Conservation (phyloP, 1,284 basidiomycete species). For the Sporisorium scitamineum region DNA sequence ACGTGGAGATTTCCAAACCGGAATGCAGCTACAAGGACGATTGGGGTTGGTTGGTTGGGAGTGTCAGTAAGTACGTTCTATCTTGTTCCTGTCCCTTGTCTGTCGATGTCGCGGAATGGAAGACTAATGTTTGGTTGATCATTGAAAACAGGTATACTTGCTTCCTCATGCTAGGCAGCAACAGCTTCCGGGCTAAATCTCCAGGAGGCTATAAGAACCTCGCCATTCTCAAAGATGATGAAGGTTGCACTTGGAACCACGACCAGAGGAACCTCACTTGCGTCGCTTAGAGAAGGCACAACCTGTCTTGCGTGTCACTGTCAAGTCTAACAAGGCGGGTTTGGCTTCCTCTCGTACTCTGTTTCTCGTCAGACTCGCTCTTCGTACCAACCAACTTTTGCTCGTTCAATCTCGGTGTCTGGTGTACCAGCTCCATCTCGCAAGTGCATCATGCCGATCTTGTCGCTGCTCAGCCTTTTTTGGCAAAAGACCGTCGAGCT, state of each 20-base stretch:
- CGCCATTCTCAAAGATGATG: neutral
- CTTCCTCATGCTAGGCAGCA: slow-evolving; percentile 10
- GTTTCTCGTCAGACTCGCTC: too few relatives aligned
- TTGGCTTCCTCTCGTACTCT: too few relatives aligned
- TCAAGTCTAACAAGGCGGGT: too few relatives aligned
- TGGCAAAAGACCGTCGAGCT: too few relatives aligned
- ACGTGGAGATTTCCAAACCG: neutral
- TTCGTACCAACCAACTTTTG: too few relatives aligned
- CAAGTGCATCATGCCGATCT: too few relatives aligned
- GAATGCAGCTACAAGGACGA: neutral
- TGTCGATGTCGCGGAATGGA: neutral
- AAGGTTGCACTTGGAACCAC: neutral
- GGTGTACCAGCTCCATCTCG: too few relatives aligned
- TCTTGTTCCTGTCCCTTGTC: neutral
- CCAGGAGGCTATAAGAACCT: slow-evolving; percentile 10
- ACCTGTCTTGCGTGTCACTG: too few relatives aligned
- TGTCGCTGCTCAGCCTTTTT: too few relatives aligned
- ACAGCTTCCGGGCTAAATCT: neutral
- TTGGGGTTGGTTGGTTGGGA: neutral
- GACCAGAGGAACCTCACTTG: neutral
- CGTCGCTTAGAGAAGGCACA: neutral
- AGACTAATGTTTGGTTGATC: neutral
- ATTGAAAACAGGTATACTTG: slow-evolving; percentile 6
- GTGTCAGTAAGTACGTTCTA: neutral
- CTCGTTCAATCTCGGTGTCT: too few relatives aligned